phyloP scores from a whole-genome alignment of 106 monocot genomes.

The Dendrobium officinale region DNA sequence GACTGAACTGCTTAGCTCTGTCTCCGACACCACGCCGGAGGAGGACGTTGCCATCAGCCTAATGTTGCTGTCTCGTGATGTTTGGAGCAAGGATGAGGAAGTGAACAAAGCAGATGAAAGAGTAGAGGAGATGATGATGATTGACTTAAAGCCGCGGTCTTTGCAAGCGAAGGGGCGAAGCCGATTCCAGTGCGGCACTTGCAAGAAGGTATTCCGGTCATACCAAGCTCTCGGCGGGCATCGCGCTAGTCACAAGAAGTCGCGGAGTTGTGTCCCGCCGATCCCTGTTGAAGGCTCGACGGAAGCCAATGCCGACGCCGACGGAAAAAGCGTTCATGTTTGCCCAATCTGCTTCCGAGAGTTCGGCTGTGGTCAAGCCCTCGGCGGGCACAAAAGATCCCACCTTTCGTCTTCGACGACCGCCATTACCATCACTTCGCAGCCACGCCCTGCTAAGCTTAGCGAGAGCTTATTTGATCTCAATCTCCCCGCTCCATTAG shows the following conservation, averaged over 20 bases:
- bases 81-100: conserved; percentile 17
- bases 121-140: not conserved
- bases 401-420: not conserved
- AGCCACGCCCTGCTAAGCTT: not conserved
- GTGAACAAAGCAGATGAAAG: not conserved
- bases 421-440: not conserved
- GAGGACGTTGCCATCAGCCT: conserved; percentile 66
- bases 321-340: not conserved
- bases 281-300: not conserved
- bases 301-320: conserved; percentile 2
- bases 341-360: conserved; percentile 16
- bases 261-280: conserved; percentile 9
- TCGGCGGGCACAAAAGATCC: conserved; percentile 6
- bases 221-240: conserved; percentile 55
- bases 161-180: conserved; percentile 13
- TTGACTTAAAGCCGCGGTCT: not conserved
- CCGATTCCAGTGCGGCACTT: conserved; percentile 44
- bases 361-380: conserved; percentile 16
- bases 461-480: conserved; percentile 24
- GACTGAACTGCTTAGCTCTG: conserved; percentile 45
- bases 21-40: conserved; percentile 46
- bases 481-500: conserved; percentile 34
- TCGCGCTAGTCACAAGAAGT: conserved; percentile 43
- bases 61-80: conserved; percentile 69
- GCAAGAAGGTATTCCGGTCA: conserved; percentile 68